Evolutionary conservation across 2,329 filamentous ascomycete species (phyloP).

Genomic region (Aspergillus sp.): DNA sequence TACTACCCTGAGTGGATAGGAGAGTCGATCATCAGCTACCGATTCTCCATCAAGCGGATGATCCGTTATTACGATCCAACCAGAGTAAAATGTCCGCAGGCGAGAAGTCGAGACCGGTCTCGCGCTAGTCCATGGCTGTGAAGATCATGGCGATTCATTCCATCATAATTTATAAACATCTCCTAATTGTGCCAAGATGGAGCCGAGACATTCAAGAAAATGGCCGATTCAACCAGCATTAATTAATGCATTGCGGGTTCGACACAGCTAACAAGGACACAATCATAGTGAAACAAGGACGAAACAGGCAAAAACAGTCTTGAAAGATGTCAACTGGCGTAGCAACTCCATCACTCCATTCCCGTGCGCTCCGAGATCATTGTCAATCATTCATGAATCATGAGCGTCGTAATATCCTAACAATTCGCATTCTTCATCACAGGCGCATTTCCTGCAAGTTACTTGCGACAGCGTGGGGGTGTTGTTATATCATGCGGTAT

Average conservation of each 20-base stretch:
- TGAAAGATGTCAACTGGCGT: background rate
- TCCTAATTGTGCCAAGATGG: background rate
- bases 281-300: background rate
- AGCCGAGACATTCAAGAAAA: background rate
- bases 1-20: background rate
- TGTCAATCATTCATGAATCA: background rate
- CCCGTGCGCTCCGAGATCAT: background rate
- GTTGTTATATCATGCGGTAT: constrained; percentile 41
- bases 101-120: background rate
- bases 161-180: too few species aligned
- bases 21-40: background rate
- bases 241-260: background rate
- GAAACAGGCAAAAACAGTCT: background rate
- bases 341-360: background rate
- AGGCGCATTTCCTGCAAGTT: background rate
- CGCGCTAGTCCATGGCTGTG: background rate
- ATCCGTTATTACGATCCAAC: background rate
- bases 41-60: background rate
- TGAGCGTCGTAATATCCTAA: background rate
- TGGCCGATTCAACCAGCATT: background rate
- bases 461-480: background rate
- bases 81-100: background rate
- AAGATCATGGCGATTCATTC: background rate
- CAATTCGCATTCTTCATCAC: background rate
- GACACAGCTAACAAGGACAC: background rate